These are phyloP conservation scores for Suhomyces sp. DNA, from an alignment of 805 yeast genomes.

Conservation along the genomic window DNA sequence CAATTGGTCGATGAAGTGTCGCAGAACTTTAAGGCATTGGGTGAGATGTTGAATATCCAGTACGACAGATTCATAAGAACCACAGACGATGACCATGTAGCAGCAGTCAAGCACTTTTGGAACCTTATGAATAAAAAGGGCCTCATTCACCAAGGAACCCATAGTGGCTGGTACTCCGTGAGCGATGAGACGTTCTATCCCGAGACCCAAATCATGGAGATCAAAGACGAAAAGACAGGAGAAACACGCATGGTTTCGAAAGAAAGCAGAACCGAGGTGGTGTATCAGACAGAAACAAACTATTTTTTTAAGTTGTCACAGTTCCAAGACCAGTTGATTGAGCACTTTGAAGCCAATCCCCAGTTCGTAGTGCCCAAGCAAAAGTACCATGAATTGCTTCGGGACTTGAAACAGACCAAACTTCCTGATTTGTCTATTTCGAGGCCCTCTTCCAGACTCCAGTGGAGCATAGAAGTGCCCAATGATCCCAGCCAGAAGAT, in stretches of 20 bases:
- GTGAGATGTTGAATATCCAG: slow-evolving; percentile 52
- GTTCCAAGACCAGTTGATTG: slow-evolving; percentile 56
- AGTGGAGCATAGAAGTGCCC: slow-evolving; percentile 93
- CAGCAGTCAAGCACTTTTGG: slow-evolving; percentile 73
- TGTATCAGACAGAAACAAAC: slow-evolving; percentile 74
- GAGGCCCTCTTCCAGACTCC: slow-evolving; percentile 70
- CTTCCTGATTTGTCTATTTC: slow-evolving; percentile 81
- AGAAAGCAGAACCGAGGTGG: slow-evolving; percentile 77
- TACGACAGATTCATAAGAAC: slow-evolving; percentile 85
- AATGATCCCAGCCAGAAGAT: slow-evolving; percentile 71
- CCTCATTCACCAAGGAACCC: slow-evolving; percentile 75
- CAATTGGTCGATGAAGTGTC: slow-evolving; percentile 71
- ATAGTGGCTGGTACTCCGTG: slow-evolving; percentile 91
- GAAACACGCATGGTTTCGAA: slow-evolving; percentile 42
- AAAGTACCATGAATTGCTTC: slow-evolving; percentile 52
- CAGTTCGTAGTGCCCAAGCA: slow-evolving; percentile 64
- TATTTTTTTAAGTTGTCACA: slow-evolving; percentile 75
- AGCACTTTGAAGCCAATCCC: slow-evolving; percentile 47
- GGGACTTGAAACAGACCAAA: slow-evolving; percentile 48
- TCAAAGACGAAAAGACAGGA: slow-evolving; percentile 23
- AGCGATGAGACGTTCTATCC: slow-evolving; percentile 95
- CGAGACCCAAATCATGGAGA: slow-evolving; percentile 61
- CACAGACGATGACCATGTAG: slow-evolving; percentile 76
- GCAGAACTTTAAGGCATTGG: slow-evolving; percentile 60
- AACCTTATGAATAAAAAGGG: slow-evolving; percentile 53